Base-by-base conservation (phyloP, 805 yeast genomes). In the Metschnikowia orientalis region DNA sequence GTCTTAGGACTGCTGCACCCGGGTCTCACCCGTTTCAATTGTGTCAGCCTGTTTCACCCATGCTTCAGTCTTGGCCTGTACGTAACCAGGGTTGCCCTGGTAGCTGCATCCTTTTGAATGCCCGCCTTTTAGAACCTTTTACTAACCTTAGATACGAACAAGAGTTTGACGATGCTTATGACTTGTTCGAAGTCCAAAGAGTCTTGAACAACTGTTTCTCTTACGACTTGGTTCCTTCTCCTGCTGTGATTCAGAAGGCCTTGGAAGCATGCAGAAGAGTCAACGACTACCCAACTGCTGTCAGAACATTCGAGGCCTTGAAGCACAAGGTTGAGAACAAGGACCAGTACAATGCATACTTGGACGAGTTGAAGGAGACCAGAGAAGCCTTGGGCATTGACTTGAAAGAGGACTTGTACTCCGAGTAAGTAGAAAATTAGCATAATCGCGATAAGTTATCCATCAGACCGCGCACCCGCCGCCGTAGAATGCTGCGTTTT, bases 201-300 rank as follows among this genome's bases (percentile, higher is more conserved):
- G 89, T 92, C 42, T 77, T 92, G 61, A 92, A 94, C 80, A 92
- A 92, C 73, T 88, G 95, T 67, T 92, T 92, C 73, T 85, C 97
- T 10, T 92, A 92, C 73, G 98, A 92, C 69, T 78, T 92, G 65
- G 98, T 92, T 37, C 98, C 98, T 49, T 90, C 98, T 18, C 98
- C 98, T 48, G 77, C 83, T 42, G 97, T 92, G 44, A 75, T 92
- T 57, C 95, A 86, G 69, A 85, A 83, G 68, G 98, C 98, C 30
- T 75, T 92, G 59, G 80, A 85, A 70, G 98, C 98, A 29, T 89
- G 97, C 53, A 89, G 98, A 80, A 86, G 97, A 71, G 97, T 92
- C 50, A 87, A 92, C 68, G 98, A 92, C 71, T 86, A 86, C 70
- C 96, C 98, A 42, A 89, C 97, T 40, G 98, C 98, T 36, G 92